phyloP scores from a whole-genome alignment of 352 stramenopile species.

The Pythium utonaiense region DNA sequence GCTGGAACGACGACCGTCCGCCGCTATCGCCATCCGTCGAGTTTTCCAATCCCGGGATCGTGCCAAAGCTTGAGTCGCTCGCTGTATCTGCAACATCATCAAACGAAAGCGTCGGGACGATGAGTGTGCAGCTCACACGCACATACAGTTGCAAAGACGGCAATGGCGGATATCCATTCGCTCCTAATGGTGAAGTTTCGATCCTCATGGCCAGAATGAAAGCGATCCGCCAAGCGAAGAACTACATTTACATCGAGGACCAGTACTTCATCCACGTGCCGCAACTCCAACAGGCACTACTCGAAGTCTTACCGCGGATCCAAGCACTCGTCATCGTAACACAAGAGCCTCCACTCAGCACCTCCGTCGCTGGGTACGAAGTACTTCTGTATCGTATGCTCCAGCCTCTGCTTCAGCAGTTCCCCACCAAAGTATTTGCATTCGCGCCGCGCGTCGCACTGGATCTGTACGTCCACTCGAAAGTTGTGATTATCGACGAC shows the following conservation, averaged over 20 bases:
- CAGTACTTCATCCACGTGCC: constrained; percentile 39
- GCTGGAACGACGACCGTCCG: constrained; percentile 24
- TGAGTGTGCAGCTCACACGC: constrained; percentile 29
- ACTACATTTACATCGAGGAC: constrained; percentile 41
- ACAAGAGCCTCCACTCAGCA: constrained; percentile 16
- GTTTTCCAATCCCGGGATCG: constrained; percentile 8
- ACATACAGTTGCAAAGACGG: constrained; percentile 33
- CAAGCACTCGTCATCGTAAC: constrained; percentile 28
- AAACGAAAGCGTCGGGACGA: neutral
- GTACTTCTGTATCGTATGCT: constrained; percentile 37
- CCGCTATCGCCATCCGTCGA: neutral
- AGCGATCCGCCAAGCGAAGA: constrained; percentile 27
- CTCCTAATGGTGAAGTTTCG: constrained; percentile 27
- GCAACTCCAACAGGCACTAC: constrained; percentile 20
- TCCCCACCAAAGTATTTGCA: constrained; percentile 32
- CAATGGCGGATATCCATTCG: constrained; percentile 25
- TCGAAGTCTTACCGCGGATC: constrained; percentile 22
- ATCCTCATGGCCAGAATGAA: constrained; percentile 26
- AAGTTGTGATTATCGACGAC: constrained; percentile 40
- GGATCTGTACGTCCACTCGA: constrained; percentile 53
- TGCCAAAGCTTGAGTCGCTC: neutral
- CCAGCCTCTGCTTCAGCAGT: constrained; percentile 28
- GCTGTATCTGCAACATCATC: neutral
- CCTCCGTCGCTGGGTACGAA: constrained; percentile 25
- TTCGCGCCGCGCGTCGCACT: constrained; percentile 19